Evolutionary conservation across 2,329 filamentous ascomycete genomes (phyloP), one percentile per base, ranked within the genome.

Genomic region (Penicillium sp.): DNA sequence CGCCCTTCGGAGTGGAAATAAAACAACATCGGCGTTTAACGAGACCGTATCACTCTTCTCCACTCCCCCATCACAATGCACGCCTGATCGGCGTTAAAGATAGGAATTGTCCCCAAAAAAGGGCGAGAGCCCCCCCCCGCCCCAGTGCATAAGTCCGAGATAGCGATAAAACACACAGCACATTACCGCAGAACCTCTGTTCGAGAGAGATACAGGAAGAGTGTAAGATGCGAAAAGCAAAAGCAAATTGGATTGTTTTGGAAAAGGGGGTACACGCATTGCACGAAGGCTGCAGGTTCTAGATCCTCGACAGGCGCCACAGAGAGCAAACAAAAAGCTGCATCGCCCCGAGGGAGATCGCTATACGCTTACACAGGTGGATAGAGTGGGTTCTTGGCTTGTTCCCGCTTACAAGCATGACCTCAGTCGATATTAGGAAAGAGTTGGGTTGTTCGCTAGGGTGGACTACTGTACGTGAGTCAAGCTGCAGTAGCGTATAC

Each of bases 281-380:
- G 29, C 49, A 33, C 49, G 42, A 45, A 43, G n/a, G n/a, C 45
- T 49, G 53, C 54, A 48, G 24, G 54, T 42, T 48, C 49, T 53
- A 46, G 27, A 53, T 52, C 24, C n/a, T n/a, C 16, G 31, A 48
- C 29, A 54, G 45, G 26, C 45, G 57, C 57, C 49, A 56, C 56
- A 49, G 49, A 52, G 16, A 16, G 48, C 51, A 26, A 52, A 45
- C 44, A 51, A 37, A 31, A 42, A 29, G 42, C 49, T 42, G 35
- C 37, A 49, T 21, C 11, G 7, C 31, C 6, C 27, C 46, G 27
- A 21, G 31, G 26, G 8, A 9, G 48, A 50, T 50, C 48, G 19
- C 16, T 21, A 42, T 37, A n/a, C 6, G n/a, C 27, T 29, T 29
- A 29, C 27, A 9, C 10, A 29, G 27, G 2, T n/a, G 35, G n/a